Evolutionary conservation across 108 stramenopile genomes (phyloP).

Genomic region (Nitzschia sp.): DNA sequence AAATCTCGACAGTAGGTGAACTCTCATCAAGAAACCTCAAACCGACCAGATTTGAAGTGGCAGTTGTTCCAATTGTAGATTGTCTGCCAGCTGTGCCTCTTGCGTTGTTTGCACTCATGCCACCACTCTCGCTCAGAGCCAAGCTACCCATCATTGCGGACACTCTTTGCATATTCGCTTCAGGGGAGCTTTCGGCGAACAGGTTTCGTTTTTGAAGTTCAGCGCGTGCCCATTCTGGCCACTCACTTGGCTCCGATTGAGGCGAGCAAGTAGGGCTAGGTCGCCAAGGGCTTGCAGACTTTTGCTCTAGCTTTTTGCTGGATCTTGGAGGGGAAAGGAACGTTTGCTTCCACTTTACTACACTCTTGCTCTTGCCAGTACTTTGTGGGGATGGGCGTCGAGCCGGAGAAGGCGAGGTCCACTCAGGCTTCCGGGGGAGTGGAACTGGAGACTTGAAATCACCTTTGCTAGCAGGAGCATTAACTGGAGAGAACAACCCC

Average conservation of each 20-base stretch:
- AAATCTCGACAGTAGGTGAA: slow-evolving; percentile 5
- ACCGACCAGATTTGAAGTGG: slow-evolving; percentile 15
- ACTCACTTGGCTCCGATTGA: slow-evolving; percentile 66
- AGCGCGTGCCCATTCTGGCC: slow-evolving; percentile 55
- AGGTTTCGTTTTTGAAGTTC: slow-evolving; percentile 19
- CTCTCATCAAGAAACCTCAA: slow-evolving; percentile 16
- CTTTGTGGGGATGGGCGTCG: slow-evolving; percentile 1
- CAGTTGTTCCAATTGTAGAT: slow-evolving; percentile 18
- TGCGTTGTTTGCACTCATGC: background rate
- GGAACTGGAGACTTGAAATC: background rate
- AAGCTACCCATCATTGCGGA: slow-evolving; percentile 38
- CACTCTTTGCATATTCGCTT: slow-evolving; percentile 6
- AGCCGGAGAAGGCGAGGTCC: background rate
- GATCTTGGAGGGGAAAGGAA: slow-evolving; percentile 31
- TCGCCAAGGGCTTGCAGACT: background rate
- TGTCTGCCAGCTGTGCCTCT: background rate
- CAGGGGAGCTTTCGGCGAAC: background rate
- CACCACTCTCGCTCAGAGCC: slow-evolving; percentile 40
- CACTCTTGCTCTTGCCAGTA: slow-evolving; percentile 13
- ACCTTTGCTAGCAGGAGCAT: background rate
- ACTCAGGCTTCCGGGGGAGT: background rate
- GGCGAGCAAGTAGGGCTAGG: slow-evolving; percentile 43
- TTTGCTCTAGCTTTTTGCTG: slow-evolving; percentile 2
- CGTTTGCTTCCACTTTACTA: slow-evolving; percentile 6
- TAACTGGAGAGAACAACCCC: slow-evolving; percentile 40